Evolutionary conservation across 352 stramenopile species (phyloP), one percentile per base, ranked within the genome.

Genomic region (Phytophthora multivora): DNA sequence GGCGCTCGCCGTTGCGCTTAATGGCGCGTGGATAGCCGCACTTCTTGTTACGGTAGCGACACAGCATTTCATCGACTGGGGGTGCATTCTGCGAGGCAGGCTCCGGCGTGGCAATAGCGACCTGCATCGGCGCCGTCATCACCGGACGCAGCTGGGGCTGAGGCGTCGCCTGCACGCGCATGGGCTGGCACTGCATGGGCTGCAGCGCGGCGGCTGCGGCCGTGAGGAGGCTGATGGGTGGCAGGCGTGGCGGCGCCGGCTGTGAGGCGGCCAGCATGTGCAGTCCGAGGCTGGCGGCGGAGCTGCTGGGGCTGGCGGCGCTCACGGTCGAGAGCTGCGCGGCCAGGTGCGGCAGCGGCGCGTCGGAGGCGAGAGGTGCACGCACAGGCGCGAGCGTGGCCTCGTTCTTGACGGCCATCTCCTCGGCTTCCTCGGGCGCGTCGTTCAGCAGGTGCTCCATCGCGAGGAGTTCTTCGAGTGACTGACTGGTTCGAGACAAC

Each of bases 11-110:
- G 33, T 90, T 86, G 59, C 79, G 78, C 61, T 90, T 90, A 45
- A 83, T 80, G 10, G 75, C 76, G n/a, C 80, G 80, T 28, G 74
- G 64, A 48, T 84, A 71, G 19, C 63, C 59, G 47, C 80, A 90
- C 49, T 83, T 83, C 45, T 85, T 87, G 50, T 86, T 90, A 39
- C 79, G 79, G 58, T 89, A 89, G 26, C 79, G 69, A 31, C 80
- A 89, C 36, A 83, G 50, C 59, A 83, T 69, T 40, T 74, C 56
- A 23, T 75, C 52, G 12, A 49, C 38, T 7, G 55, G 46, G 15
- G 33, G 9, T 11, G 21, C 30, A 7, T 6, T 21, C 7, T 18
- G 36, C 0, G 38, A 15, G 10, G 38, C 4, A 43, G 4, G 18
- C 15, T 40, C 7, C 12, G 23, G 25, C 19, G 18, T 5, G 4